Conservation (phyloP, 192 early-diverging fungal species). For the Cladochytrium replicatum region DNA sequence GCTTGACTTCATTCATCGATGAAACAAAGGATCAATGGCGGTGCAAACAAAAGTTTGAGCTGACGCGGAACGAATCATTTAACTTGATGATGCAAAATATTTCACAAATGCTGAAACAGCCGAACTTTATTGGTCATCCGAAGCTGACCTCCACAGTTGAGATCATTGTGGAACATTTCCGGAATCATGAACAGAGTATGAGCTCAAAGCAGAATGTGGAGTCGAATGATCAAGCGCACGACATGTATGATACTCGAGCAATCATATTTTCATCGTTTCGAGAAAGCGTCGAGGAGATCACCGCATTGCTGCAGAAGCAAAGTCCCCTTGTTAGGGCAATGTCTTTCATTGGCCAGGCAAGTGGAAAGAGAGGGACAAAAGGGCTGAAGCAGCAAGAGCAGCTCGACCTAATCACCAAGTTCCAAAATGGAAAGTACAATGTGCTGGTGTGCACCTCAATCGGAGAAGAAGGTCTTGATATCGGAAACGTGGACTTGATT, state of each 20-base stretch:
- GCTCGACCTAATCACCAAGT: conserved; percentile 62
- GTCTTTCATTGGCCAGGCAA: conserved; percentile 73
- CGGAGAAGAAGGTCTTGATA: conserved; percentile 93
- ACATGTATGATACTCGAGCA: conserved; percentile 40
- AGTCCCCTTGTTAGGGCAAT: conserved; percentile 57
- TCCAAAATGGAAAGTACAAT: conserved; percentile 69
- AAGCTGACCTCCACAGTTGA: conserved; percentile 62
- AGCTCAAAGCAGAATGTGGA: not conserved
- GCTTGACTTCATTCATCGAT: conserved; percentile 18
- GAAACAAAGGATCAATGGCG: conserved; percentile 9
- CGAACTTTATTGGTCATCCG: conserved; percentile 60
- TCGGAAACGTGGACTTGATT: conserved; percentile 91
- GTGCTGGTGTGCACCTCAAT: conserved; percentile 83
- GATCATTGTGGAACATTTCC: conserved; percentile 61
- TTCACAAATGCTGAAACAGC: conserved; percentile 18
- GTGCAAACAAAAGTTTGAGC: conserved; percentile 15
- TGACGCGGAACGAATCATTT: conserved; percentile 28
- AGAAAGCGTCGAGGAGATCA: conserved; percentile 80
- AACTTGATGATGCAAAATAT: conserved; percentile 27
- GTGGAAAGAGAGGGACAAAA: conserved; percentile 39
- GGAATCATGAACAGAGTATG: conserved; percentile 22
- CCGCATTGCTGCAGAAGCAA: conserved; percentile 37
- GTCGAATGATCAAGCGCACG: not conserved
- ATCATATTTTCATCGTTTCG: conserved; percentile 84
- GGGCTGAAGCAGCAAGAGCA: conserved; percentile 82